A percentile compares a stretch with the other conserved stretches of the same genome.
Conservation (phyloP, 2,329 filamentous ascomycete genomes). For the Penicillium expansum region DNA sequence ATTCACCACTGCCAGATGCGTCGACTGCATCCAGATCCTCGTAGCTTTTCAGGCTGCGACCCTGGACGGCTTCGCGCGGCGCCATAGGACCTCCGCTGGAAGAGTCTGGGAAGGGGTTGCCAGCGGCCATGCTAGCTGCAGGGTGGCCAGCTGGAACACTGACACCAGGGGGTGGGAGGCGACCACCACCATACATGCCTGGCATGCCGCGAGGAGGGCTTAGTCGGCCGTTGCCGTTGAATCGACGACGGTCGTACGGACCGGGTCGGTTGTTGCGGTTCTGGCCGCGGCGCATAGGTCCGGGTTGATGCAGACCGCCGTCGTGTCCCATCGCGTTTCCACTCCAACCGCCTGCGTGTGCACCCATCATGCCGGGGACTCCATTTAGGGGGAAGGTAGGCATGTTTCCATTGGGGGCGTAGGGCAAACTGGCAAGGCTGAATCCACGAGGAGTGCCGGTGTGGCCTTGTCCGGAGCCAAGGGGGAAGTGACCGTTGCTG, state of each 20-base stretch:
- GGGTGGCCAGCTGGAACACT: conserved; percentile 42
- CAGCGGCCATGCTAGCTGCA: conserved; percentile 42
- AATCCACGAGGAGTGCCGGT: conserved; percentile 89
- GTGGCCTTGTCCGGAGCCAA: conserved; percentile 69
- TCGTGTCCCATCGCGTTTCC: conserved; percentile 39
- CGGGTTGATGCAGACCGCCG: conserved; percentile 52
- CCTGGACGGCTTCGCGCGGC: conserved; percentile 86
- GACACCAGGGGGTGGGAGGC: conserved; percentile 30
- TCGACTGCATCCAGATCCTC: conserved; percentile 90
- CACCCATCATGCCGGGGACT: conserved; percentile 35
- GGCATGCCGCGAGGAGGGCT: conserved; percentile 39
- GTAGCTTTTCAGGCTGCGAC: conserved; percentile 91
- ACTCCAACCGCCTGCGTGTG: conserved; percentile 28
- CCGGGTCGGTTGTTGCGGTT: conserved; percentile 63
- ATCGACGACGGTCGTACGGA: conserved; percentile 67
- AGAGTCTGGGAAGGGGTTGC: conserved; percentile 44
- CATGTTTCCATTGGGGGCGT: conserved; percentile 31
- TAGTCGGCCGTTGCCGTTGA: conserved; percentile 49
- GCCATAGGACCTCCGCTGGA: conserved; percentile 73
- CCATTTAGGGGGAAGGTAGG: conserved; percentile 32
- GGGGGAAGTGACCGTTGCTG: conserved; percentile 91
- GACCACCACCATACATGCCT: conserved; percentile 35
- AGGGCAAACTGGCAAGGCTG: conserved; percentile 71
- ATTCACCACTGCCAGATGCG: conserved; percentile 70
- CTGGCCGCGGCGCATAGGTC: conserved; percentile 68